Conservation (phyloP, 2,329 filamentous ascomycete species). For the Calonectria hawksworthii region DNA sequence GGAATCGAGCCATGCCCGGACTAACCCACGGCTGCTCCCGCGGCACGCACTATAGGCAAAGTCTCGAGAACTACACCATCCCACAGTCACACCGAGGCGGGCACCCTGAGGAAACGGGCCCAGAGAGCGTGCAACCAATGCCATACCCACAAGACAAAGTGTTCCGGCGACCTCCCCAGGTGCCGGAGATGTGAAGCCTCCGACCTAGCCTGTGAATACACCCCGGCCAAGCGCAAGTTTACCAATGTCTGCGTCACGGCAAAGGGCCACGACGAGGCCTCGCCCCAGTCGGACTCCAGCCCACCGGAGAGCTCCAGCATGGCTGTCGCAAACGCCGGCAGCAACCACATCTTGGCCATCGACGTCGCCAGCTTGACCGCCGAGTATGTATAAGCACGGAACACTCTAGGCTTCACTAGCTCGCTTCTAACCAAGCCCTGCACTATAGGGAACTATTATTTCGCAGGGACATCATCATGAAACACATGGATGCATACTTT, state of each 20-base stretch:
- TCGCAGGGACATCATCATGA: slow-evolving; percentile 52
- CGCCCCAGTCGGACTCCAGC: slow-evolving; percentile 23
- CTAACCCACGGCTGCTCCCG: slow-evolving; percentile 9
- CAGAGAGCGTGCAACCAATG: slow-evolving; percentile 59
- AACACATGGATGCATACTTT: slow-evolving; percentile 57
- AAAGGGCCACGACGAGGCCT: slow-evolving; percentile 16
- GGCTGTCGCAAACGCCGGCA: slow-evolving; percentile 28
- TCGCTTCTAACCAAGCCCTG: background rate
- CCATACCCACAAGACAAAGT: slow-evolving; percentile 59
- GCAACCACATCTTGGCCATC: slow-evolving; percentile 38
- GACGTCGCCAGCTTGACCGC: slow-evolving; percentile 43
- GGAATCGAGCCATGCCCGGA: background rate
- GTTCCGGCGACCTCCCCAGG: slow-evolving; percentile 56
- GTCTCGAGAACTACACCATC: slow-evolving; percentile 56
- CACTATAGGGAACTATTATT: slow-evolving; percentile 49
- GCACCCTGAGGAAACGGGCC: slow-evolving; percentile 57
- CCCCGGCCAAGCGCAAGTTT: slow-evolving; percentile 55
- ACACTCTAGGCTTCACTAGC: background rate
- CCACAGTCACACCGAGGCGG: slow-evolving; percentile 58
- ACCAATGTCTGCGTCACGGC: slow-evolving; percentile 48
- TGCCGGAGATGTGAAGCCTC: slow-evolving; percentile 55
- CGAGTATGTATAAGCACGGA: slow-evolving; percentile 44
- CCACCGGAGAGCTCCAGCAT: slow-evolving; percentile 37
- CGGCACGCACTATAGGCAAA: slow-evolving; percentile 40
- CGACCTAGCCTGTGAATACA: slow-evolving; percentile 57